phyloP scores from a whole-genome alignment of 129 eudicot genomes.

The Artemisia tridentata region DNA sequence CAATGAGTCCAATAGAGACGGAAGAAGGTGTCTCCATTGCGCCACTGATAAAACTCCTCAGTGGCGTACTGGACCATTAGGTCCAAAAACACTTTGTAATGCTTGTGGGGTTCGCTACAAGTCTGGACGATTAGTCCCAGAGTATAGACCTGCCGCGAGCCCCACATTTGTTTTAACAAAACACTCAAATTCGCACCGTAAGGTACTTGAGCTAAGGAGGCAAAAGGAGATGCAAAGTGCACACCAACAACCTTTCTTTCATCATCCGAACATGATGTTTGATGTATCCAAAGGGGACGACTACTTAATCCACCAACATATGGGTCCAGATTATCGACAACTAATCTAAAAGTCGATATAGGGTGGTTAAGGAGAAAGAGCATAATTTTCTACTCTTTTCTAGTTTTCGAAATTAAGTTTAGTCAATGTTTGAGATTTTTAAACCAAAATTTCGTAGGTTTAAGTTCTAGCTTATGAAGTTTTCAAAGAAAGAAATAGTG shows the following conservation, averaged over 20 bases:
- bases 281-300: conserved; percentile 64
- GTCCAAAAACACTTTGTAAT: conserved; percentile 89
- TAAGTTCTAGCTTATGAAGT: conserved; percentile 32
- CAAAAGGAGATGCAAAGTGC: conserved; percentile 63
- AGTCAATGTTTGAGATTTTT: conserved; percentile 23
- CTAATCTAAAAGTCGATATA: conserved; percentile 36
- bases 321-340: conserved; percentile 71
- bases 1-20: conserved; percentile 32
- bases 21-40: conserved; percentile 78
- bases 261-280: conserved; percentile 58
- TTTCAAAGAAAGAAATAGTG: conserved; percentile 34
- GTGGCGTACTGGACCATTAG: conserved; percentile 95
- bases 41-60: conserved; percentile 96
- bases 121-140: conserved; percentile 89
- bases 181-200: conserved; percentile 92
- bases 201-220: conserved; percentile 79
- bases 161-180: conserved; percentile 78
- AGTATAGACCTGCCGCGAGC: conserved; percentile 92
- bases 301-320: conserved; percentile 82
- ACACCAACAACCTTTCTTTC: conserved; percentile 44
- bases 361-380: conserved; percentile 4
- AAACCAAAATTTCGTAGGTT: conserved; percentile 29
- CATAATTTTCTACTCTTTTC: conserved; percentile 1
- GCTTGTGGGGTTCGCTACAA: conserved; percentile 94
- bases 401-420: conserved; percentile 22